Conservation (phyloP, 2,329 filamentous ascomycete species). For the Fusarium sp. region DNA sequence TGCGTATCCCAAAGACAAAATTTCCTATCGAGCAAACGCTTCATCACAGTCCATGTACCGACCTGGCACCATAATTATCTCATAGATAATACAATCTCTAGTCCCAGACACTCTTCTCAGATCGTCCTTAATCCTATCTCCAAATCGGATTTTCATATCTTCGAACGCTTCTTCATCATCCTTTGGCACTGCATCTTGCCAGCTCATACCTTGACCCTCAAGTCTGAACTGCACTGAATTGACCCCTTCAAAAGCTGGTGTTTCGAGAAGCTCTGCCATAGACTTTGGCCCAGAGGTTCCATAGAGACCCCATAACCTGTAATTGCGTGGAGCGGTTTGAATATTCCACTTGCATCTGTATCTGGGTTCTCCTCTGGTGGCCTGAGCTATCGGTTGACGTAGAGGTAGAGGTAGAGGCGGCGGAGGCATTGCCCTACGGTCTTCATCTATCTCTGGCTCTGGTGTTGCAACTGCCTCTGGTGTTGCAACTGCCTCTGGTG, state of each 20-base stretch:
- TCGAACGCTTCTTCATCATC: slow-evolving; percentile 5
- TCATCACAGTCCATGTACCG: neutral
- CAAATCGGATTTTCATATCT: slow-evolving; percentile 12
- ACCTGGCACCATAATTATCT: slow-evolving; percentile 10
- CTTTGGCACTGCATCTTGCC: neutral
- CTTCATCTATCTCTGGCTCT: neutral
- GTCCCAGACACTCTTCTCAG: neutral
- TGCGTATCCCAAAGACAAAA: neutral
- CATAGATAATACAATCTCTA: neutral
- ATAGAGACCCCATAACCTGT: neutral
- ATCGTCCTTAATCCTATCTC: slow-evolving; percentile 1
- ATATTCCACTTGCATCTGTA: slow-evolving; percentile 3
- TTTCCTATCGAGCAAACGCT: neutral
- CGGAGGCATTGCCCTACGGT: neutral
- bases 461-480: too few relatives aligned
- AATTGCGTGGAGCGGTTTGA: neutral
- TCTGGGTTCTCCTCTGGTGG: neutral
- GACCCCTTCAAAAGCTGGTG: neutral
- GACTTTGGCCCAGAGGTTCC: neutral
- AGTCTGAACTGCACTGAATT: neutral
- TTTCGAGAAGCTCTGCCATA: neutral
- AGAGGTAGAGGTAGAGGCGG: neutral
- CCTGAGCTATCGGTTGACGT: too few relatives aligned
- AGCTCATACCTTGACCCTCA: slow-evolving; percentile 15
- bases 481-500: neutral